Percentiles rank a stretch among this genome's conserved stretches.
Evolutionary conservation across 108 stramenopile species (phyloP).

Genomic region (Cyclotella atomus): DNA sequence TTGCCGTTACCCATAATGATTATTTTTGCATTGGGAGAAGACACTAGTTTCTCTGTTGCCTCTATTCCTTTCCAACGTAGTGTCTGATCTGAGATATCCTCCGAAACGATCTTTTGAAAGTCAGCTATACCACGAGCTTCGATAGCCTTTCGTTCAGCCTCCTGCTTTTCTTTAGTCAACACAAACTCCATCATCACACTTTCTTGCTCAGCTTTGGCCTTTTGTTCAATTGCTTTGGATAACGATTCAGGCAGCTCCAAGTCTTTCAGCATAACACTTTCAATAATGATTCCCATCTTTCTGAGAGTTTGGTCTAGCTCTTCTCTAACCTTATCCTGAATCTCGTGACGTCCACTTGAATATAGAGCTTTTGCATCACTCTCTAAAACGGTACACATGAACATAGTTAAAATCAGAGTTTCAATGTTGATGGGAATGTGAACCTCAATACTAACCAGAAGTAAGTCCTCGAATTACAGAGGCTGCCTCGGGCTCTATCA

Average conservation of each 20-base stretch:
- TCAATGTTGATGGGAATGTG: too few species aligned
- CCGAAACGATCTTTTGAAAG: slow-evolving; percentile 55
- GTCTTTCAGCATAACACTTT: slow-evolving; percentile 59
- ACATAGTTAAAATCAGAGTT: too few species aligned
- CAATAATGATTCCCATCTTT: slow-evolving; percentile 55
- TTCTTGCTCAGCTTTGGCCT: slow-evolving; percentile 61
- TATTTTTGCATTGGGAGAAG: slow-evolving; percentile 54
- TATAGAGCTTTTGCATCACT: slow-evolving; percentile 58
- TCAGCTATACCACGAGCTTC: slow-evolving; percentile 63
- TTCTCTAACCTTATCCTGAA: slow-evolving; percentile 42
- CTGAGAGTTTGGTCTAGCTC: slow-evolving; percentile 47
- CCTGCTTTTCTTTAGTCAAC: slow-evolving; percentile 47
- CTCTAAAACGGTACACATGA: slow-evolving; percentile 31
- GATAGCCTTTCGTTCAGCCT: slow-evolving; percentile 57
- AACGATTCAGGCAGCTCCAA: slow-evolving; percentile 42
- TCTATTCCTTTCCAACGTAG: slow-evolving; percentile 62
- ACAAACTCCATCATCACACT: slow-evolving; percentile 60
- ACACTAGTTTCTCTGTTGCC: slow-evolving; percentile 54
- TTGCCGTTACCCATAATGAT: slow-evolving; percentile 57
- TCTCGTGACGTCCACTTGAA: slow-evolving; percentile 40
- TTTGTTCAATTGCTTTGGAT: slow-evolving; percentile 48
- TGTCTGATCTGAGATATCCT: slow-evolving; percentile 47
- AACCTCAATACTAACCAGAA: slow-evolving; percentile 24
- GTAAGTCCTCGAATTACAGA: slow-evolving; percentile 59
- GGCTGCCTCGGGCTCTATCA: slow-evolving; percentile 54